Evolutionary conservation across 176 grass and related monocot genomes (phyloP), one percentile per base, ranked within the genome.

Genomic region (Juncus inflexus): DNA sequence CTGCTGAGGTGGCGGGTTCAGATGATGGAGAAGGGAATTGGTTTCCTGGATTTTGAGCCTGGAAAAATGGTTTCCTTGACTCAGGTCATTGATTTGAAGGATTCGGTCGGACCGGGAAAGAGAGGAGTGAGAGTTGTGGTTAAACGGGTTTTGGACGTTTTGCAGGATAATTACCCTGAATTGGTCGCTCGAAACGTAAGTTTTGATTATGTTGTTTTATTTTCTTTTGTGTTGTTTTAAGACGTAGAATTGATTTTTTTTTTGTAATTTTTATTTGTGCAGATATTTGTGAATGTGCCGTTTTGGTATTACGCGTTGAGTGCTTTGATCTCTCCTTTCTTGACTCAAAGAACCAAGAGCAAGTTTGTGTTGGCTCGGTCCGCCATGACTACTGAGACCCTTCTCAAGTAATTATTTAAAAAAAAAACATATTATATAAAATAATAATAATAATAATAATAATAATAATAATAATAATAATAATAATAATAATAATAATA

Each of bases 101-200:
- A 86, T 78, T 82, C 84, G 12, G 87, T 82, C 1, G 82, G 85
- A 2, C 88, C 83, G 35, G 81, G 79, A 15, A 91, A 86, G 85
- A 97, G 89, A 81, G 94, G 81, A 55, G 60, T 97, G 65, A 74
- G 94, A 55, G 66, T 81, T 47, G 80, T 86, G 58, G 61, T 97
- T 58, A 89, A 86, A 78, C 83, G 86, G 79, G 77, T 91, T 12
- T 56, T 97, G 77, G 82, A 97, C 70, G 77, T 91, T 49, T 73
- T 99, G 63, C 88, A 97, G 79, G 88, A 97, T 76, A 97, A 97
- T 75, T 97, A 97, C 54, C 92, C 92, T 3, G 92, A 97, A 77
- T 80, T 97, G 51, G 88, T 97, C 55, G 84, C 92, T 5, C 77
- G 82, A 80, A 97, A 87, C 79, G 92, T 97, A 60, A 89, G 91